Percentiles rank a stretch among this genome's conserved stretches.
Evolutionary conservation across 2,329 filamentous ascomycete genomes (phyloP).

Genomic region (Calonectria pseudoreteaudii): DNA sequence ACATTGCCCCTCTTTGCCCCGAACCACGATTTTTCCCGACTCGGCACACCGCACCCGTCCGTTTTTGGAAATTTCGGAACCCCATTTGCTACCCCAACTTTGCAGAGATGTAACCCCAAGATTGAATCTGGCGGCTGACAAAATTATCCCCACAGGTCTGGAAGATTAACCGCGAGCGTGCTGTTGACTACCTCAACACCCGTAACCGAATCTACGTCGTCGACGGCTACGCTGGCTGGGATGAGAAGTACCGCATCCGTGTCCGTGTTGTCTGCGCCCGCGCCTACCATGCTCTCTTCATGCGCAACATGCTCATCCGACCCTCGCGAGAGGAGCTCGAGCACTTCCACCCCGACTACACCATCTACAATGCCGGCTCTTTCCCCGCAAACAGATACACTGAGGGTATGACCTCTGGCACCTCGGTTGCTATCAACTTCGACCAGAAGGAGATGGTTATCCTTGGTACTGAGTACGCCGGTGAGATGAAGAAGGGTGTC

Average conservation of each 20-base stretch:
- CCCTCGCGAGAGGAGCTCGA: conserved; percentile 91
- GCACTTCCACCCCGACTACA: conserved; percentile 98
- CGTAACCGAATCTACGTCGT: conserved; percentile 98
- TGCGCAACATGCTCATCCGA: conserved; percentile 99
- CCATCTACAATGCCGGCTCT: conserved; percentile 98
- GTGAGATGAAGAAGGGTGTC: conserved; percentile 87
- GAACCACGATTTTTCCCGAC: conserved; percentile 41
- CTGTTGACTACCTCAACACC: conserved; percentile 99
- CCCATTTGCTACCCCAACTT: background rate
- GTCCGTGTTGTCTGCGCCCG: conserved; percentile 98
- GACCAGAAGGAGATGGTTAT: conserved; percentile 99
- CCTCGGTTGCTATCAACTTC: conserved; percentile 98
- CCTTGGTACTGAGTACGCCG: conserved; percentile 97
- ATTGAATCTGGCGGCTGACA: conserved; percentile 35
- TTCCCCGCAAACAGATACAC: conserved; percentile 99
- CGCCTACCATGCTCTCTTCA: conserved; percentile 99
- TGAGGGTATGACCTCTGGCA: conserved; percentile 97
- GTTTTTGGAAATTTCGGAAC: conserved; percentile 26
- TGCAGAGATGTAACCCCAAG: conserved; percentile 12
- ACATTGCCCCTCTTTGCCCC: conserved; percentile 37
- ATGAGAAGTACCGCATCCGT: conserved; percentile 96
- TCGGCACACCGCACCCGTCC: conserved; percentile 23
- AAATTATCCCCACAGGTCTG: conserved; percentile 77
- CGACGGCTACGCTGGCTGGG: conserved; percentile 98
- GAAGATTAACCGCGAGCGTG: conserved; percentile 99